A percentile compares a stretch with the other conserved stretches of the same genome.
Conservation (phyloP, 2,329 filamentous ascomycete genomes). For the Aspergillus novofumigatus region DNA sequence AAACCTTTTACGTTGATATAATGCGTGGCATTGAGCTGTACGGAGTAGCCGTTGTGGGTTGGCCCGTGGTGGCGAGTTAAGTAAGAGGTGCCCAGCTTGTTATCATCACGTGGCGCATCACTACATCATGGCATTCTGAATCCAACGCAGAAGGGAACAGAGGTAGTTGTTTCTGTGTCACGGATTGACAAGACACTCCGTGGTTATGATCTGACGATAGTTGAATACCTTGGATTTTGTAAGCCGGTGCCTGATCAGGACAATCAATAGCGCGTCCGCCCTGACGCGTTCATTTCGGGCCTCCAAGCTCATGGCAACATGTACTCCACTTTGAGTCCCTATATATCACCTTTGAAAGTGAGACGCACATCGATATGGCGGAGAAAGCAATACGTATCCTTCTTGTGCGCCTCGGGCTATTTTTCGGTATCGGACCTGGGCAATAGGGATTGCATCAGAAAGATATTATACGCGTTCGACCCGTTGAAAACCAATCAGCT, state of each 20-base stretch:
- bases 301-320: background rate
- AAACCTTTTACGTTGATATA: too few relatives aligned
- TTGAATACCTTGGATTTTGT: background rate
- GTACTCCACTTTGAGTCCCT: background rate
- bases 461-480: slow-evolving; percentile 9
- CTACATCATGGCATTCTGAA: background rate
- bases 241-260: background rate
- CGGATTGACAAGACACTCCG: background rate
- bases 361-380: background rate
- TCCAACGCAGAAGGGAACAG: background rate
- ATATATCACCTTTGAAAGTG: background rate
- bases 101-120: too few relatives aligned
- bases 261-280: background rate
- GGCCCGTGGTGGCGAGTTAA: too few relatives aligned
- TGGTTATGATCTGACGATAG: background rate
- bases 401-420: background rate
- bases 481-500: background rate
- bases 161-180: background rate
- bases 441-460: background rate
- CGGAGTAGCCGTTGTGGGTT: too few relatives aligned
- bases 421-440: background rate
- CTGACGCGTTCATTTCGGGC: background rate
- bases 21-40: too few relatives aligned
- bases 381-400: background rate
- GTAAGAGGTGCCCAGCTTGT: too few relatives aligned